Base-by-base conservation (phyloP, 805 yeast species). In the Sugiyamaella mastotermitis region DNA sequence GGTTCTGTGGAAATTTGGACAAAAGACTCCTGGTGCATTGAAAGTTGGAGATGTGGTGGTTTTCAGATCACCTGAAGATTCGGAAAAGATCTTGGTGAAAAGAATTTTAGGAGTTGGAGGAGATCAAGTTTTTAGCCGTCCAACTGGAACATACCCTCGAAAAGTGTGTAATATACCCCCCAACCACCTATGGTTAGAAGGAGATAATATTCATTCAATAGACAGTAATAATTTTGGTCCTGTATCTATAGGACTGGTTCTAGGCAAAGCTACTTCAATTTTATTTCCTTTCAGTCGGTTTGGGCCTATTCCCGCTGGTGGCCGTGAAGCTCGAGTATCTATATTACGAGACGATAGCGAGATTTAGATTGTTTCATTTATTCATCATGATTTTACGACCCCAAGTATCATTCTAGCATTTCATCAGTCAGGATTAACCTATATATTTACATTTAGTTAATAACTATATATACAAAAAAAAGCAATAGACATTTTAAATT, bases 211-310 rank as follows among this genome's bases (percentile, higher is more conserved):
- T 11, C 68, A 68, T 32, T 80, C 94, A 0, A 65, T 87, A 1
- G 97, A 90, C 61, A 79, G 90, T 36, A 88, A 87, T 57, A 73
- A 71, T 6, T 90, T 83, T 63, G 97, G 97, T 0, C 95, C 97
- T 0, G 72, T 90, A 0, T 80, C 94, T 11, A 71, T 77, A 26
- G 95, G 90, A 0, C 62, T 90, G 41, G 78, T 87, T 16, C 53
- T 83, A 8, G 97, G 96, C 1, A 82, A 76, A 51, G 95, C 82
- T 1, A 65, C 74, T 1, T 60, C 62, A 31, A 67, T 88, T 1
- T 58, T 87, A 31, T 85, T 83, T 80, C 97, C 96, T 1, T 64
- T 71, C 2, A 54, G 58, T 21, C 66, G 84, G 43, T 64, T 72
- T 56, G 80, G 81, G 1, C 50, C 51, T 0, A 58, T 74, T n/a